Conservation (phyloP, 441 rosid genomes). For the Biscutella auriculata region DNA sequence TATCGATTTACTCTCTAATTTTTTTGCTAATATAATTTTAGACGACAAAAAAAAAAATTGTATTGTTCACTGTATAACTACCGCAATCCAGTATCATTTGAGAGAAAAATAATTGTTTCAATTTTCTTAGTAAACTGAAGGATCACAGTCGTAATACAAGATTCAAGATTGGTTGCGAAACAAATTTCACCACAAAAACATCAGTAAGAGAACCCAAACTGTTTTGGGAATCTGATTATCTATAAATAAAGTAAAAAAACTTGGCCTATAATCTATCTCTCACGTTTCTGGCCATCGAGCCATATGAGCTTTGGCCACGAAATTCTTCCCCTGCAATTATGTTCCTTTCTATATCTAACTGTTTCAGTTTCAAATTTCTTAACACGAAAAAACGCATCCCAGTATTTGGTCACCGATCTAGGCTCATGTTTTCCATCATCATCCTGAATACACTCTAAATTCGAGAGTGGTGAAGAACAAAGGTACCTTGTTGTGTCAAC, state of each 20-base stretch:
- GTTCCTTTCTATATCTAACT: slow-evolving; percentile 57
- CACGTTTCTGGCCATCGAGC: slow-evolving; percentile 39
- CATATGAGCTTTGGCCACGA: slow-evolving; percentile 48
- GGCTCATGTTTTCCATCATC: slow-evolving; percentile 17
- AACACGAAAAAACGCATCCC: slow-evolving; percentile 60
- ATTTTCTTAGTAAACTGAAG: not conserved
- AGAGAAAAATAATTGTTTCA: too few relatives aligned
- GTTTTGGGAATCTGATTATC: not conserved
- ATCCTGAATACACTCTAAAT: slow-evolving; percentile 35
- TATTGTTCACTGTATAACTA: too few relatives aligned
- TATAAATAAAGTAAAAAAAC: not conserved
- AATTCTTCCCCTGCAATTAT: slow-evolving; percentile 46
- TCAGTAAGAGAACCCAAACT: not conserved
- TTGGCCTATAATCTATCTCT: slow-evolving; percentile 11
- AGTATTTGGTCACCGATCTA: slow-evolving; percentile 24
- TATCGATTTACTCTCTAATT: too few relatives aligned
- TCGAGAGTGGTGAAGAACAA: slow-evolving; percentile 67
- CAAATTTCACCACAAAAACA: not conserved
- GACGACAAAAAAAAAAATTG: too few relatives aligned
- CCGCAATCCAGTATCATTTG: too few relatives aligned
- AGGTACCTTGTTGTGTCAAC: slow-evolving; percentile 64
- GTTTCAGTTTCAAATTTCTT: slow-evolving; percentile 47
- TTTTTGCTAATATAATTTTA: too few relatives aligned
- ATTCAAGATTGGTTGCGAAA: not conserved
- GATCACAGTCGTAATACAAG: not conserved